These are phyloP conservation scores for Veloporphyrellus conicus DNA, from an alignment of 1,284 basidiomycete genomes.

Conservation along the genomic window DNA sequence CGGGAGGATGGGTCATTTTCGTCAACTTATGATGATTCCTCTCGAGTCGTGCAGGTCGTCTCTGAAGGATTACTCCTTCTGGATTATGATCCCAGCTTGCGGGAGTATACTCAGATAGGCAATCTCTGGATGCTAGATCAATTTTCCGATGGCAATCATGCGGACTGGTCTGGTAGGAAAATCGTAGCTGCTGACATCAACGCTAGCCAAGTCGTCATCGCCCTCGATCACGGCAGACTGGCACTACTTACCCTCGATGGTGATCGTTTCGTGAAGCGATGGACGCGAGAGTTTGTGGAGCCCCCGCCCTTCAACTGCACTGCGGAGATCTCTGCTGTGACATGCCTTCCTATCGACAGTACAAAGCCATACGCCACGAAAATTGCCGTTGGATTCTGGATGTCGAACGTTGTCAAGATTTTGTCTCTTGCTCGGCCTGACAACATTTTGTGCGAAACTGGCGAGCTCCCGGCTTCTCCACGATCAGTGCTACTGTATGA, in stretches of 20 bases:
- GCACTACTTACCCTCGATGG: conserved; percentile 48
- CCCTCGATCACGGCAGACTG: conserved; percentile 55
- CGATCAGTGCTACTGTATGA: conserved; percentile 69
- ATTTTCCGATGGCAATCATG: conserved; percentile 18
- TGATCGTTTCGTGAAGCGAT: conserved; percentile 37
- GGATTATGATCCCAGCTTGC: conserved; percentile 44
- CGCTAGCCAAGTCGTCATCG: conserved; percentile 63
- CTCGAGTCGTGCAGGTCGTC: conserved; percentile 70
- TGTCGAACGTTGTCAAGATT: conserved; percentile 60
- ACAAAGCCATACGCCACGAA: conserved; percentile 44
- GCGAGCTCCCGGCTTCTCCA: conserved; percentile 54
- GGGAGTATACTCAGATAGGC: conserved; percentile 34
- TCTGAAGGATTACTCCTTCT: conserved; percentile 51
- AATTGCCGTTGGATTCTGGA: conserved; percentile 76
- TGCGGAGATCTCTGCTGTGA: conserved; percentile 62
- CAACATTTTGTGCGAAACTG: conserved; percentile 39
- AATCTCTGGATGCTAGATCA: conserved; percentile 33
- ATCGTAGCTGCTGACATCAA: conserved; percentile 69
- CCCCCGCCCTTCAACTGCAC: conserved; percentile 14
- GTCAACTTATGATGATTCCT: conserved; percentile 48
- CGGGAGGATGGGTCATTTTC: conserved; percentile 21
- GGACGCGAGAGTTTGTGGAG: conserved; percentile 24
- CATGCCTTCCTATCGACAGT: conserved; percentile 53
- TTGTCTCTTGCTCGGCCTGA: conserved; percentile 38
- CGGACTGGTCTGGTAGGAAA: conserved; percentile 36